phyloP scores from a whole-genome alignment of 2,329 filamentous ascomycete genomes.

The Elsinoe australis region DNA sequence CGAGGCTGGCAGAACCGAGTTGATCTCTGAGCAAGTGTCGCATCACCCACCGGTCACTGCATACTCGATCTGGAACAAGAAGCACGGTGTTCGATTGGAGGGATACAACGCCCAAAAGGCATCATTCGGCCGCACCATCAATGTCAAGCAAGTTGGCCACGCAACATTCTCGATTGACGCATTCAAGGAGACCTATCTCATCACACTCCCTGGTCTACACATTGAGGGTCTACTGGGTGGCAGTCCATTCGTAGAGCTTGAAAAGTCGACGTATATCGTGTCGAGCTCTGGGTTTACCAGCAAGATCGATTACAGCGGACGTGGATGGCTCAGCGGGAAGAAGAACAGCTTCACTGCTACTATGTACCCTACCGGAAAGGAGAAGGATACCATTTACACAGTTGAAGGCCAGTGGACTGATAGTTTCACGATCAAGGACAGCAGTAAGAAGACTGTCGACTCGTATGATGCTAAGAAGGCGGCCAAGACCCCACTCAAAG shows the following conservation, averaged over 20 bases:
- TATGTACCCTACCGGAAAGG: slow-evolving; percentile 61
- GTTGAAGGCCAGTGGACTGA: slow-evolving; percentile 87
- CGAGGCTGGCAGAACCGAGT: slow-evolving; percentile 67
- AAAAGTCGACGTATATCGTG: slow-evolving; percentile 74
- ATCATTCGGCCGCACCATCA: slow-evolving; percentile 86
- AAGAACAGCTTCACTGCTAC: slow-evolving; percentile 82
- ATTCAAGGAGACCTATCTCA: slow-evolving; percentile 68
- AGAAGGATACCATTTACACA: slow-evolving; percentile 71
- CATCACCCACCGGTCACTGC: slow-evolving; percentile 87
- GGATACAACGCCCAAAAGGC: slow-evolving; percentile 97
- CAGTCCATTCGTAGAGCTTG: slow-evolving; percentile 83
- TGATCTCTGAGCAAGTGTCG: slow-evolving; percentile 92
- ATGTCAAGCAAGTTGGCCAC: slow-evolving; percentile 72
- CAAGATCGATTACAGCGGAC: slow-evolving; percentile 87
- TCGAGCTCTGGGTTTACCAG: slow-evolving; percentile 80
- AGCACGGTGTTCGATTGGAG: slow-evolving; percentile 65
- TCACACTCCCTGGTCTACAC: slow-evolving; percentile 83
- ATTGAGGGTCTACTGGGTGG: slow-evolving; percentile 88
- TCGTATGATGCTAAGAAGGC: slow-evolving; percentile 41
- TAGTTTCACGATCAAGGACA: slow-evolving; percentile 67
- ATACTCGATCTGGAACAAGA: slow-evolving; percentile 82
- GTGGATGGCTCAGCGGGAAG: slow-evolving; percentile 90
- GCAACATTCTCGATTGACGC: slow-evolving; percentile 68
- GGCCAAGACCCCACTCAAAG: slow-evolving; percentile 56
- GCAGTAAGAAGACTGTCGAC: slow-evolving; percentile 42